phyloP scores from a whole-genome alignment of 177 flowering plant species.

The Vitis hybrid region DNA sequence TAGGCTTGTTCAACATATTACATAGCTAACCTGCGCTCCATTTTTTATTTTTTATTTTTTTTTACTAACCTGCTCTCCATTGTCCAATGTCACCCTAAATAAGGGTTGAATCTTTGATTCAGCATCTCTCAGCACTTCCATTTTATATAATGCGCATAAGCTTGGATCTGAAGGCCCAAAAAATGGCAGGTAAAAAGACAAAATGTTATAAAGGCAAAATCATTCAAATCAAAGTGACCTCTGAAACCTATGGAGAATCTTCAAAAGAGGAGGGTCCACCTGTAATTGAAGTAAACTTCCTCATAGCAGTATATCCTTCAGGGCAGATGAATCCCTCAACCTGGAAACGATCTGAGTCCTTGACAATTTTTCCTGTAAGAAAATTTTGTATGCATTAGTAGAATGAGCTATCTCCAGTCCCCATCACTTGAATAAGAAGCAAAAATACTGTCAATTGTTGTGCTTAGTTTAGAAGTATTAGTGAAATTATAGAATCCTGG shows the following conservation, averaged over 20 bases:
- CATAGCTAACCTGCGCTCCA: constrained; percentile 51
- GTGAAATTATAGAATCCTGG: neutral
- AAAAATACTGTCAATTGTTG: no score
- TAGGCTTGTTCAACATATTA: neutral
- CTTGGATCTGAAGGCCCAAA: constrained; percentile 44
- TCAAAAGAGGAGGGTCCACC: constrained; percentile 33
- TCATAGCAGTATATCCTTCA: constrained; percentile 72
- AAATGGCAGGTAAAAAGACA: constrained; percentile 2
- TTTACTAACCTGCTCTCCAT: constrained; percentile 61
- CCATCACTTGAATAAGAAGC: neutral
- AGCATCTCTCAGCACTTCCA: constrained; percentile 84
- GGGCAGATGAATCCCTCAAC: constrained; percentile 63
- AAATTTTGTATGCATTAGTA: constrained; percentile 6
- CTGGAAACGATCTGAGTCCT: constrained; percentile 58
- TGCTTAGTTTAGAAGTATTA: neutral
- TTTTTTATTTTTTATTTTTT: constrained; percentile 7
- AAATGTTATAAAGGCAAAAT: neutral
- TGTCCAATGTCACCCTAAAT: constrained; percentile 67
- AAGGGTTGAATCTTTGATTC: constrained; percentile 56
- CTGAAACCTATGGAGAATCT: neutral
- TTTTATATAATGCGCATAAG: constrained; percentile 44
- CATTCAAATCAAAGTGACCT: neutral
- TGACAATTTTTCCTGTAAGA: constrained; percentile 63
- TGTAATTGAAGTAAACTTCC: constrained; percentile 58
- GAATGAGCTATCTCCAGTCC: constrained; percentile 3